Evolutionary conservation across 306 rosid species (phyloP).

Genomic region (Corylus americana): DNA sequence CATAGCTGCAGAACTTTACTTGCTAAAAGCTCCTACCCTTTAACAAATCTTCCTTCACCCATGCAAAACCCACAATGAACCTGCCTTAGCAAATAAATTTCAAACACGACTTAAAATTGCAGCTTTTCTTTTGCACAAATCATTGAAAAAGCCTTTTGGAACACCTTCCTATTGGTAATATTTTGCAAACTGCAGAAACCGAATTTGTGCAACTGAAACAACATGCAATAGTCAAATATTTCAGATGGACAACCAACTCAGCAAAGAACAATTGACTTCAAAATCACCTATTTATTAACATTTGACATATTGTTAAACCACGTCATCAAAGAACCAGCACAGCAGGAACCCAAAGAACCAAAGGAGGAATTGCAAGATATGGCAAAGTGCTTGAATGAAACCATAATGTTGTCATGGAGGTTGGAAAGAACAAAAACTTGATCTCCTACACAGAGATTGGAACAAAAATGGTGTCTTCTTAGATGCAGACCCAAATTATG

Average conservation of each 20-base stretch:
- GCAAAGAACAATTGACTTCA: neutral
- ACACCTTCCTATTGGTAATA: neutral
- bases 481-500: neutral
- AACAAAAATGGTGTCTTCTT: neutral
- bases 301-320: neutral
- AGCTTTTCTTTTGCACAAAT: neutral
- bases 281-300: neutral
- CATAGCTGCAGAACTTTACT: too few relatives aligned
- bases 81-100: too few relatives aligned
- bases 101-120: too few relatives aligned
- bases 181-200: neutral
- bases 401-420: neutral
- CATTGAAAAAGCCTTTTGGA: neutral
- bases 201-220: neutral
- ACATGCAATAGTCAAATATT: neutral
- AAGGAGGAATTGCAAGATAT: neutral
- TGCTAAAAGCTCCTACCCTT: too few relatives aligned
- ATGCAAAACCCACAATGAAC: too few relatives aligned
- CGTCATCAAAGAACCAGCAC: too few relatives aligned
- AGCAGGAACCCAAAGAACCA: too few relatives aligned
- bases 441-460: neutral
- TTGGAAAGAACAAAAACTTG: neutral
- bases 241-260: neutral
- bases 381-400: neutral
- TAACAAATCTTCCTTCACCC: too few relatives aligned